Conservation (phyloP, 2,329 filamentous ascomycete genomes). For the Dendryphion nanum region DNA sequence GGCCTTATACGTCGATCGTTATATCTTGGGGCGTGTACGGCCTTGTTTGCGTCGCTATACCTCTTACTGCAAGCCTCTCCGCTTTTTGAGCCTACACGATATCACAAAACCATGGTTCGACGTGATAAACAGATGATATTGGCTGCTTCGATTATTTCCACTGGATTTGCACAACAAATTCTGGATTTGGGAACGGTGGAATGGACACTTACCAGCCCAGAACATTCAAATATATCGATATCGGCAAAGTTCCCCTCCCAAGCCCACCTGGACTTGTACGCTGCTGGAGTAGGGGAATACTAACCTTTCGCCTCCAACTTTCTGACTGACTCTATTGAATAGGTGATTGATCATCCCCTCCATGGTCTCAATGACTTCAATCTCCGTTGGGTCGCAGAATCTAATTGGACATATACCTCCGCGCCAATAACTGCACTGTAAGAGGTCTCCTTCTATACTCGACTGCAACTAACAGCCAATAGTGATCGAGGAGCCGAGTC, state of each 20-base stretch:
- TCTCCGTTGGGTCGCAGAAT: conserved; percentile 57
- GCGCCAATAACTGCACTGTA: conserved; percentile 36
- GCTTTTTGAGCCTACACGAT: no score
- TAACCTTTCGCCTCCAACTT: not conserved
- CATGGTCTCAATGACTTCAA: conserved; percentile 60
- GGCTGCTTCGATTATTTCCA: no score
- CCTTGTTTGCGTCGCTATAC: no score
- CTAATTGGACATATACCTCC: conserved; percentile 63
- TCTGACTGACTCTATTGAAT: conserved; percentile 4
- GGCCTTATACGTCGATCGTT: no score
- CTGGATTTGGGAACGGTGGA: conserved; percentile 24
- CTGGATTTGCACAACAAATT: no score
- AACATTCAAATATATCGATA: conserved; percentile 50
- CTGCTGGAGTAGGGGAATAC: conserved; percentile 36
- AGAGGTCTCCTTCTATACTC: not conserved
- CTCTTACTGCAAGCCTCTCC: no score
- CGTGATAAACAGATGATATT: no score
- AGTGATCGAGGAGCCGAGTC: conserved; percentile 30
- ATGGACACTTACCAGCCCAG: conserved; percentile 48
- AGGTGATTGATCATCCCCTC: conserved; percentile 55
- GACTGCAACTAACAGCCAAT: not conserved
- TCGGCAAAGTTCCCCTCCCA: conserved; percentile 58
- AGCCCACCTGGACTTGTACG: conserved; percentile 58
- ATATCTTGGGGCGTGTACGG: no score
- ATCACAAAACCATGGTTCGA: no score